Evolutionary conservation across 75 land plant species (phyloP).

Genomic region (Pinus tabuliformis): DNA sequence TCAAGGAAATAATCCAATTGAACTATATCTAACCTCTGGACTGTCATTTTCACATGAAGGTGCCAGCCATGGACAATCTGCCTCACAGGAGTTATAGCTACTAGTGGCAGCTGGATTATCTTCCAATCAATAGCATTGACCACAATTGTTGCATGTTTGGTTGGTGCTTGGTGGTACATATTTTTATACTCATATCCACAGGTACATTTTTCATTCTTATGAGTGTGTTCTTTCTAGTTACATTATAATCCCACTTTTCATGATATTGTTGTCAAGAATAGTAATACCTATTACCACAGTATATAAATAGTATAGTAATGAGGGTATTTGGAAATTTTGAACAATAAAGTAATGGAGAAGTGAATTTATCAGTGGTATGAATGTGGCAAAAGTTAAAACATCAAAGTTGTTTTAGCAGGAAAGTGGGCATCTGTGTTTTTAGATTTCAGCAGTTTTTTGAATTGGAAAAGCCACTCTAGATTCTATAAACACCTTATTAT

Average conservation of each 20-base stretch:
- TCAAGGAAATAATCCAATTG: background rate
- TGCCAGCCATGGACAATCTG: constrained; percentile 97
- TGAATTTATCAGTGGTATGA: background rate
- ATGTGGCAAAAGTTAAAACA: background rate
- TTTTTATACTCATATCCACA: constrained; percentile 91
- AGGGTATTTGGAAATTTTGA: background rate
- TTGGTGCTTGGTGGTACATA: constrained; percentile 87
- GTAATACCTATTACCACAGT: background rate
- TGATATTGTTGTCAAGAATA: background rate
- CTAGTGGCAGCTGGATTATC: constrained; percentile 60
- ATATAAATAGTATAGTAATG: background rate
- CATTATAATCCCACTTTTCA: background rate
- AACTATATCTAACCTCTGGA: constrained; percentile 1
- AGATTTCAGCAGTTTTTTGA: no score
- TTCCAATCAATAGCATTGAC: constrained; percentile 55
- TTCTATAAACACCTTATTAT: no score
- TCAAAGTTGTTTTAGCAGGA: no score
- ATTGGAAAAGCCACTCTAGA: no score
- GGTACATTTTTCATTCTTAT: constrained; percentile 38
- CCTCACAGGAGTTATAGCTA: constrained; percentile 54
- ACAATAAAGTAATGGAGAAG: no score
- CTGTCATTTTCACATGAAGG: constrained; percentile 40
- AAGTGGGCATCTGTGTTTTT: no score
- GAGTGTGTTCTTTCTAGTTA: background rate
- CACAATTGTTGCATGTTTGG: constrained; percentile 25